phyloP scores from a whole-genome alignment of 768 basidiomycete species.

The Candolleomyces aberdarensis region DNA sequence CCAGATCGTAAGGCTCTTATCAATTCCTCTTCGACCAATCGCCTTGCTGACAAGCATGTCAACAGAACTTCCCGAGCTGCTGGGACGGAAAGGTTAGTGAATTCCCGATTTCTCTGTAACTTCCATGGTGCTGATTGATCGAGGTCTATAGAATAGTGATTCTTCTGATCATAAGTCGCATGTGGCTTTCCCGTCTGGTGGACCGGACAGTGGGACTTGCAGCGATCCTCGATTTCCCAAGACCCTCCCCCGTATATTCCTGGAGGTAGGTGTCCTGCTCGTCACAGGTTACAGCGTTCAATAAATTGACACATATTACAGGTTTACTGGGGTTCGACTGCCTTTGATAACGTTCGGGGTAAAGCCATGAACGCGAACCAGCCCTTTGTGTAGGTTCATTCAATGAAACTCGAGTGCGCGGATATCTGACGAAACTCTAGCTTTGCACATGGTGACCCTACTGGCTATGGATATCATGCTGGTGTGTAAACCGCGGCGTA shows the following conservation, averaged over 20 bases:
- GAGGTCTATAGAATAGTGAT: constrained; percentile 36
- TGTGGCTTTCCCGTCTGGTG: constrained; percentile 43
- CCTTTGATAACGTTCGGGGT: constrained; percentile 31
- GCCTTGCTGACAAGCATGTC: neutral
- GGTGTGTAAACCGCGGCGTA: constrained; percentile 27
- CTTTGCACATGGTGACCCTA: constrained; percentile 55
- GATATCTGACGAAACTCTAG: constrained; percentile 17
- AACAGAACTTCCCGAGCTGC: constrained; percentile 52
- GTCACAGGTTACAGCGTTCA: neutral
- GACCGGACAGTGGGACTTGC: constrained; percentile 49
- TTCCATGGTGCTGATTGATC: neutral
- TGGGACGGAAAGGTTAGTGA: constrained; percentile 50
- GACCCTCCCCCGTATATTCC: constrained; percentile 46
- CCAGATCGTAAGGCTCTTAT: constrained; percentile 37
- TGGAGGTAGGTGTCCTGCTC: constrained; percentile 36
- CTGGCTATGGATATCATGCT: constrained; percentile 60
- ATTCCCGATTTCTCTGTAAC: neutral
- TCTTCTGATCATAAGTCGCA: constrained; percentile 52
- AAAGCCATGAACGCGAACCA: constrained; percentile 46
- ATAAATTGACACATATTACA: constrained; percentile 13
- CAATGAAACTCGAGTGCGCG: neutral
- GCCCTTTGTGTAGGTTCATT: constrained; percentile 46
- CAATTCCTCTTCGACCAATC: neutral
- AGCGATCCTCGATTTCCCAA: constrained; percentile 43
- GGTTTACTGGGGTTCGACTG: constrained; percentile 43